Conservation (phyloP, 2,329 filamentous ascomycete genomes). For the Scedosporium aurantiacum region DNA sequence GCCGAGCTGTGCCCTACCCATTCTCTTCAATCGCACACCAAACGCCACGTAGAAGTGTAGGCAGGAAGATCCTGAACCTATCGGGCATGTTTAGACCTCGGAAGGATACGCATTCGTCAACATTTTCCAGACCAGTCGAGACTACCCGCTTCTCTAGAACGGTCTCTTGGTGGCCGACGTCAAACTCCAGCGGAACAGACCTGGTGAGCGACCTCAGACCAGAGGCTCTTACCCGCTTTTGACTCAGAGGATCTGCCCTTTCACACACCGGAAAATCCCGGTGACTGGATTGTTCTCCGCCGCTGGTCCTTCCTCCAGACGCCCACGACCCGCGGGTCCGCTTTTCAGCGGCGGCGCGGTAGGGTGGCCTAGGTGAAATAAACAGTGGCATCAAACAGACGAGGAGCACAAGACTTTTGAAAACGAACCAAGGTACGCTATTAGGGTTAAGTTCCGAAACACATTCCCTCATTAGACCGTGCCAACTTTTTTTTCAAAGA, state of each 20-base stretch:
- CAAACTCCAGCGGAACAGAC: slow-evolving; percentile 51
- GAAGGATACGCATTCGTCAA: slow-evolving; percentile 1
- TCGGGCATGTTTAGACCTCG: slow-evolving; percentile 3
- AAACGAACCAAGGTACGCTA: slow-evolving; percentile 50
- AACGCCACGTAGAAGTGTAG: background rate
- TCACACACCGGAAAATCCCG: slow-evolving; percentile 32
- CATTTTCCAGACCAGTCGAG: slow-evolving; percentile 13
- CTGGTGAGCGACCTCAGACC: slow-evolving; percentile 65
- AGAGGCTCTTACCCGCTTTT: slow-evolving; percentile 56
- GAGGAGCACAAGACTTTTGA: slow-evolving; percentile 58
- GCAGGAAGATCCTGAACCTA: background rate
- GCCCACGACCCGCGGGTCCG: slow-evolving; percentile 23
- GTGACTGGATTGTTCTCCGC: slow-evolving; percentile 45
- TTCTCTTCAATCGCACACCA: slow-evolving; percentile 15
- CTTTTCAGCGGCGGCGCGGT: slow-evolving; percentile 40
- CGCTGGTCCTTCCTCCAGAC: slow-evolving; percentile 33
- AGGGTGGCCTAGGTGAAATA: slow-evolving; percentile 33
- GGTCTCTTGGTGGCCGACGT: slow-evolving; percentile 38
- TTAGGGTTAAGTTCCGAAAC: slow-evolving; percentile 97
- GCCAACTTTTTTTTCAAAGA: slow-evolving; percentile 21
- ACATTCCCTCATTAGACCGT: slow-evolving; percentile 45
- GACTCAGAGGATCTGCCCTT: slow-evolving; percentile 59
- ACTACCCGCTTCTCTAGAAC: slow-evolving; percentile 20
- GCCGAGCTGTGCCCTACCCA: slow-evolving; percentile 19
- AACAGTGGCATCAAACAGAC: slow-evolving; percentile 51